Evolutionary conservation across 2,329 filamentous ascomycete genomes (phyloP), one percentile per base, ranked within the genome.

Genomic region (Beauveria pseudobassiana): DNA sequence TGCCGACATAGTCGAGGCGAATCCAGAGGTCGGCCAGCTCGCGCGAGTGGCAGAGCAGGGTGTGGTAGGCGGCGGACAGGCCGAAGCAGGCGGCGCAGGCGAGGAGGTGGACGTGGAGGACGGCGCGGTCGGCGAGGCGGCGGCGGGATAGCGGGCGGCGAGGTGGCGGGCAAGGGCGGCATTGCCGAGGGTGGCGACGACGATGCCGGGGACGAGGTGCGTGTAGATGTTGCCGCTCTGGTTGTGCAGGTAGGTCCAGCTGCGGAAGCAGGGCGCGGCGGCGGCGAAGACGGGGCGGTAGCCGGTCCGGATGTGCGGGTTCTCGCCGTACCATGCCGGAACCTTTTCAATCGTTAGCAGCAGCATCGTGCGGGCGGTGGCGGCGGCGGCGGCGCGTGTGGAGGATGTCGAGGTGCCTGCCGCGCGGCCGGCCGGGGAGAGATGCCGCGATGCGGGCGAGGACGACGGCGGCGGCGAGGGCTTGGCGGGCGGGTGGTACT

Each of bases 231-330:
- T 73, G 65, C 69, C 64, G 12, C 69, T 69, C 63, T 74, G 69
- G 63, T 73, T 74, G 65, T 74, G 71, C n/a, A 72, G 65, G 66
- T 77, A 76, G 5, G 67, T 62, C 70, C 73, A 75, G 64, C 77
- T 80, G 18, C 65, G 59, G 58, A 80, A 66, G 63, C 73, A 81
- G 8, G 62, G 65, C 3, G 52, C 58, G 16, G 67, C 66, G 0
- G 77, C 79, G 49, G 71, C 65, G 9, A 73, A 75, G 14, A 74
- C 72, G 9, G 75, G 75, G 16, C 78, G 76, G 64, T 81, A 81
- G 24, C 76, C 77, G 7, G 70, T 67, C 28, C 69, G 68, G 59
- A 80, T 76, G 64, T 72, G 76, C 9, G 68, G 65, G 63, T 79
- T 80, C 64, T 76, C 71, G 62, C 75, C 72, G 59, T 74, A 72